Conservation (phyloP, 192 early-diverging fungal genomes). For the Allomyces macrogynus region DNA sequence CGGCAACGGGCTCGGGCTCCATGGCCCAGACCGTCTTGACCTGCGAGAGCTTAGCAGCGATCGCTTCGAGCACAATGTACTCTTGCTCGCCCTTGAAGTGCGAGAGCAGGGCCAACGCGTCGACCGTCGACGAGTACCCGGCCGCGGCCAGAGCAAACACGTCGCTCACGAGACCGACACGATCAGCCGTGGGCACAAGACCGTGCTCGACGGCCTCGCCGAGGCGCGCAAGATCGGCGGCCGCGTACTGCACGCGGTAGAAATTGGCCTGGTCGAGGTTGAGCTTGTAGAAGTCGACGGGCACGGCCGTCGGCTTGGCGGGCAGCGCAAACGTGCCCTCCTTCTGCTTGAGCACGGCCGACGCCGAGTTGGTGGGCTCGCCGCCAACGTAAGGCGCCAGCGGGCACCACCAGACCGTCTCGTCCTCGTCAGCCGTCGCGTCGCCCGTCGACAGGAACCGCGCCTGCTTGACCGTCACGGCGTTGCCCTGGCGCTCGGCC, state of each 20-base stretch:
- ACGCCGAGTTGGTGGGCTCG: not conserved
- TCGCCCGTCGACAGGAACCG: conserved; percentile 46
- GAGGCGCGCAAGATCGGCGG: conserved; percentile 12
- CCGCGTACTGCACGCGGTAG: conserved; percentile 26
- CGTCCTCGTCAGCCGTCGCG: conserved; percentile 32
- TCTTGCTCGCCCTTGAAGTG: conserved; percentile 24
- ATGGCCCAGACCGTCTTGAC: conserved; percentile 26
- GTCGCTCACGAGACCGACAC: conserved; percentile 20
- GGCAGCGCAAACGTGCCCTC: conserved; percentile 11
- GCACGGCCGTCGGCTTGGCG: not conserved
- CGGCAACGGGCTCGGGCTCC: conserved; percentile 18
- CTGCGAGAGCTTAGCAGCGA: conserved; percentile 17
- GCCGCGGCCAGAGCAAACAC: conserved; percentile 23
- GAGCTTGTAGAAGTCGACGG: conserved; percentile 19
- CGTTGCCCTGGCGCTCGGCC: conserved; percentile 27
- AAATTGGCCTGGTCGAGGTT: conserved; percentile 24
- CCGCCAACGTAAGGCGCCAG: conserved; percentile 11
- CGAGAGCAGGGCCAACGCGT: conserved; percentile 17
- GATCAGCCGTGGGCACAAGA: conserved; percentile 20
- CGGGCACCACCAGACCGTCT: conserved; percentile 43
- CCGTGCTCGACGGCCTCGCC: conserved; percentile 12
- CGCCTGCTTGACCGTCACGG: conserved; percentile 32
- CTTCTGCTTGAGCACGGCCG: conserved; percentile 17
- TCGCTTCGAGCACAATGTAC: conserved; percentile 29
- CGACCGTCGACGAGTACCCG: conserved; percentile 18